Evolutionary conservation across 106 monocot genomes (phyloP).

Genomic region (Hemerocallis citrina): DNA sequence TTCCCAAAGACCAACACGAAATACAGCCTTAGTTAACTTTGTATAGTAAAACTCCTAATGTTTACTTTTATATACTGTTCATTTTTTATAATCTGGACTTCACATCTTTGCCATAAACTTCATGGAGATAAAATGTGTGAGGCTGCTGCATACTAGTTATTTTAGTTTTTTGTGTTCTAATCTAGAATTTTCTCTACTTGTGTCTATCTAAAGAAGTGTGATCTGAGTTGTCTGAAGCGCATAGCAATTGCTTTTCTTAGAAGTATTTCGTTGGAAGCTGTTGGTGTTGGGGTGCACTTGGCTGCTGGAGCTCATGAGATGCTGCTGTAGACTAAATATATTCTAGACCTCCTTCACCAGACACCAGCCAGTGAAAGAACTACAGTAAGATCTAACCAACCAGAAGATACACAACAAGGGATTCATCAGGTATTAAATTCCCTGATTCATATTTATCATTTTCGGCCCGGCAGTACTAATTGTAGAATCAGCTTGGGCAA

Average conservation of each 20-base stretch:
- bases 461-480: too few species aligned
- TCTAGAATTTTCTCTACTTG: neutral
- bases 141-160: too few species aligned
- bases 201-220: neutral
- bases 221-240: slow-evolving; percentile 8
- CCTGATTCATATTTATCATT: neutral
- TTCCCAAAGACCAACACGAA: too few species aligned
- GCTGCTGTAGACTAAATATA: slow-evolving; percentile 62
- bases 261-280: slow-evolving; percentile 84
- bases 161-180: neutral
- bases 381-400: slow-evolving; percentile 48
- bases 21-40: too few species aligned
- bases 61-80: too few species aligned
- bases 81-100: too few species aligned
- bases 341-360: slow-evolving; percentile 30
- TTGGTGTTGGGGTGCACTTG: slow-evolving; percentile 87
- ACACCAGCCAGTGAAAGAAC: slow-evolving; percentile 1
- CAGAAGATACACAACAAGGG: slow-evolving; percentile 66
- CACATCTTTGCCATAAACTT: too few species aligned
- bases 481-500: neutral
- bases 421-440: slow-evolving; percentile 62
- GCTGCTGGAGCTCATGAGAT: slow-evolving; percentile 88
- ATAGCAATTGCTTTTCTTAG: slow-evolving; percentile 77
- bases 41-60: too few species aligned
- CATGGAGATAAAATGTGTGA: too few species aligned